Conservation (phyloP, 371 early-diverging fungal species). For the Sporodiniella umbellata region DNA sequence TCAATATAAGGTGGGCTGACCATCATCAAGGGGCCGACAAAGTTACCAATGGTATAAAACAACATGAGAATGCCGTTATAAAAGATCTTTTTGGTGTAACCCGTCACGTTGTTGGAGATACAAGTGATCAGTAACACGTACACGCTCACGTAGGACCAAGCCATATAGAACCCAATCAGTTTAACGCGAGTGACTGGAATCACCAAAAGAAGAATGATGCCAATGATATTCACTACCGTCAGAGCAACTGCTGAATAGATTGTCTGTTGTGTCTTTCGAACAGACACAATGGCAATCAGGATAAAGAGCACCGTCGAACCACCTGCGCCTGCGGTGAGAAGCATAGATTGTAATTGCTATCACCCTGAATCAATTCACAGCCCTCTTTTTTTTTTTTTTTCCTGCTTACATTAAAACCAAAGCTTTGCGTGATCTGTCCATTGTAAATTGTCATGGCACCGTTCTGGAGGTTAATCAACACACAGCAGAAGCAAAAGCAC, state of each 20-base stretch:
- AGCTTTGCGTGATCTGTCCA: conserved; percentile 23
- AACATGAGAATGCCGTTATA: conserved; percentile 26
- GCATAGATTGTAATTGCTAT: conserved; percentile 18
- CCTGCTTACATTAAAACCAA: conserved; percentile 28
- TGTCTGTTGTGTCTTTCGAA: conserved; percentile 11
- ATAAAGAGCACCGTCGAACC: conserved; percentile 13
- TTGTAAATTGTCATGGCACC: conserved; percentile 36
- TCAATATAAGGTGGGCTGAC: conserved; percentile 18
- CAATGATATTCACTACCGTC: conserved; percentile 16
- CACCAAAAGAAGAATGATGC: conserved; percentile 17
- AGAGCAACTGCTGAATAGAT: conserved; percentile 16
- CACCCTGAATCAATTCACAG: neutral
- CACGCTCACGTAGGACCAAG: conserved; percentile 18
- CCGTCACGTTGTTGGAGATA: conserved; percentile 25
- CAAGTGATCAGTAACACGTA: conserved; percentile 21
- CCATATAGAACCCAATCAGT: conserved; percentile 23
- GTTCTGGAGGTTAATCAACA: conserved; percentile 32
- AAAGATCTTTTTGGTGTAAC: conserved; percentile 30
- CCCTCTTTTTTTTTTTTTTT: neutral
- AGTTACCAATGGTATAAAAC: conserved; percentile 30
- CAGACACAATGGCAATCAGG: conserved; percentile 4
- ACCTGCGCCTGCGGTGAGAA: conserved; percentile 18
- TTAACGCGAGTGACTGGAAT: conserved; percentile 17
- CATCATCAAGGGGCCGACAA: conserved; percentile 36
- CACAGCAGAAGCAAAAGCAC: conserved; percentile 24